Evolutionary conservation across 495 filamentous ascomycete genomes (phyloP).

Genomic region (Xylaria telfairii): DNA sequence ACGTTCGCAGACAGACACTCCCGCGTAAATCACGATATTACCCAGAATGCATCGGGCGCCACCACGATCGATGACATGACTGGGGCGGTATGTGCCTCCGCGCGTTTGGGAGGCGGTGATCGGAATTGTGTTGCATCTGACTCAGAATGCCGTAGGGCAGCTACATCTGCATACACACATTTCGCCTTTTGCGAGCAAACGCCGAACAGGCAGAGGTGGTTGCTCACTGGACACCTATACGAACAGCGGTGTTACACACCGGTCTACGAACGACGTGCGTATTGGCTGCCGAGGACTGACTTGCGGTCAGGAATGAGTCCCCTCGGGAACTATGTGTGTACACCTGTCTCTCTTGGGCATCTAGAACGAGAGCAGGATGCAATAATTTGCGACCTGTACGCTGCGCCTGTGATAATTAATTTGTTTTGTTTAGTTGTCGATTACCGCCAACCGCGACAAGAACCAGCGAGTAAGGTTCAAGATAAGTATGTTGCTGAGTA

Average conservation of each 20-base stretch:
- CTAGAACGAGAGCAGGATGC: constrained; percentile 10
- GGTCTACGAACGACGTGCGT: constrained; percentile 37
- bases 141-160: constrained; percentile 35
- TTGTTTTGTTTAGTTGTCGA: neutral
- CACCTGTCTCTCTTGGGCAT: constrained; percentile 15
- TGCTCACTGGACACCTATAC: constrained; percentile 32
- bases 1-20: constrained; percentile 1
- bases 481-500: neutral
- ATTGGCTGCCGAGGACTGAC: constrained; percentile 38
- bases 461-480: neutral
- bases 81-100: constrained; percentile 15
- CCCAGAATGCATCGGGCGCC: constrained; percentile 15
- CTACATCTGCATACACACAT: constrained; percentile 12
- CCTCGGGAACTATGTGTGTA: neutral
- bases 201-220: constrained; percentile 28
- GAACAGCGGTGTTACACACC: constrained; percentile 31
- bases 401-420: constrained; percentile 22
- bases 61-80: constrained; percentile 17
- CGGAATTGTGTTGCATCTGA: constrained; percentile 40
- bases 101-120: constrained; percentile 30
- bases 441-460: neutral
- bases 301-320: constrained; percentile 38
- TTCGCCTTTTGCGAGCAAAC: constrained; percentile 31
- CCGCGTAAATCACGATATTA: constrained; percentile 9
- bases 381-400: constrained; percentile 22